Base-by-base conservation (phyloP, 257 asterid species). In the Leonotis leonurus region DNA sequence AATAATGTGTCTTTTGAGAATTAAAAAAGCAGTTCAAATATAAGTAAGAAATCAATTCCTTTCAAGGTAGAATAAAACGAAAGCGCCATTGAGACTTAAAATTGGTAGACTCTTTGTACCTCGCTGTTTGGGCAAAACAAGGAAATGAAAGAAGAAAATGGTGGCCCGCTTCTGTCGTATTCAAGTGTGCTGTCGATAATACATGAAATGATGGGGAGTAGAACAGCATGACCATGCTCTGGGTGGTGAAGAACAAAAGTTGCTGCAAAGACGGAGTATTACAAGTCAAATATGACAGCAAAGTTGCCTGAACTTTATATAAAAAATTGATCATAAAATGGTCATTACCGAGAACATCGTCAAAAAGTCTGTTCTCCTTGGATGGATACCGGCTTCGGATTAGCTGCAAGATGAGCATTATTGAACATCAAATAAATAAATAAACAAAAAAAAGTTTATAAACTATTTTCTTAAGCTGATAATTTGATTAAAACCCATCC, bases 181-280 rank as follows among this genome's bases (percentile, higher is more conserved):
- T 93, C 94, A 70, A 93, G 71, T 53, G 86, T 72, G 33, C 91
- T 77, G 77, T 93, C 95, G 8, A 93, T 83, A 59, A 93, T 81
- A 72, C 97, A 87, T 33, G 97, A 93, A 68, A 93, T 93, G 73
- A 93, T 86, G 27, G 99, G 98, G 72, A 81, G 99, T 73, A 92
- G 82, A 65, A 92, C 96, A 70, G 95, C 72, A 73, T 89, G 96
- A 21, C 99, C 99, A 80, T 92, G 96, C 81, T 92, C 99, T 20
- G 99, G 99, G 79, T 92, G 99, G 75, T 92, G 95, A 78, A 92
- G 96, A 70, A 93, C 87, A 51, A 93, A 93, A 35, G 89, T 87
- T 59, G 99, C 97, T 93, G 97, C 71, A 82, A 78, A 78, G 30
- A 55, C 59, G 60, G 69, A 67, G 59, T 66, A 56, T 44, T 36